Evolutionary conservation across 352 stramenopile genomes (phyloP), one percentile per base, ranked within the genome.

Genomic region (Phytopythium delawarense): DNA sequence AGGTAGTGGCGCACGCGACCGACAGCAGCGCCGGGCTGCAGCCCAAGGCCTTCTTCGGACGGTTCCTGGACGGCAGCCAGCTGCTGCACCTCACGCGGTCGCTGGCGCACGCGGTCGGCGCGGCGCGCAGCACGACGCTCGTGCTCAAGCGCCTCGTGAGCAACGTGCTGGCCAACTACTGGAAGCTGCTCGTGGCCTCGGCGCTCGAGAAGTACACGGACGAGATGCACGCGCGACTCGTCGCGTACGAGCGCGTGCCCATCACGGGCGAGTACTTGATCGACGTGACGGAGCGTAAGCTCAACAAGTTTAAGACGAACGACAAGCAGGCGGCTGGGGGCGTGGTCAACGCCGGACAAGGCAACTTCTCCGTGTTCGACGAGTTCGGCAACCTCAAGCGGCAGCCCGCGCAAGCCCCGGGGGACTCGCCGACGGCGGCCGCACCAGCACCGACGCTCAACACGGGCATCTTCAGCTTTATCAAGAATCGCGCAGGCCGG

Each of bases 371-470:
- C 6, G 71, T 72, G 21, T 92, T 92, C 45, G 83, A 92, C 61
- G 83, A 92, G 68, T 92, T 90, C 63, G 83, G 83, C 12, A 92
- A 92, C 59, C 71, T 92, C 40, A 91, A 88, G 64, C 79, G 80
- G 51, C 67, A 87, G 23, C 28, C 69, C 32, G 52, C 69, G 51
- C 51, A 56, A 11, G 62, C 67, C 18, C 45, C 59, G 8, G 25
- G 18, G 16, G 57, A 59, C 8, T 52, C 60, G 9, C 63, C 50
- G 35, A 40, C 56, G 13, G 57, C 65, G 35, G 61, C 30, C 23
- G 34, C 62, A 7, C 35, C 66, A 7, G 50, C 64, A 0, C 55
- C 71, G 11, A 65, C 66, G 23, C 57, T 92, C n/a, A 88, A 92
- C 60, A 88, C 78, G 2, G 79, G 80, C 1, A 79, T 92, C 34